phyloP scores from a whole-genome alignment of 176 grass and related monocot species.

The Oryza punctata region DNA sequence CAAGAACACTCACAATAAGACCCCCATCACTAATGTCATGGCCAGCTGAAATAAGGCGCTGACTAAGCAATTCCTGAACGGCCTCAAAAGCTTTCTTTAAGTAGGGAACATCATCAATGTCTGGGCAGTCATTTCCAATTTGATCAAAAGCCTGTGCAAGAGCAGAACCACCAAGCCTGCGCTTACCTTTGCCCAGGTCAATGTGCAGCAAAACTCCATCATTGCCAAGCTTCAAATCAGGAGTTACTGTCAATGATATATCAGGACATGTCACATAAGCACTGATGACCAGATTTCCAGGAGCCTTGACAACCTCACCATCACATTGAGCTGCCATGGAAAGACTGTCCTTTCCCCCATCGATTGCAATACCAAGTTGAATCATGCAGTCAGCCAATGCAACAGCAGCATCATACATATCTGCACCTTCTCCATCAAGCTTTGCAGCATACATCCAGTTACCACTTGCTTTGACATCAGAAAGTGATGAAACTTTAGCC shows the following conservation, averaged over 20 bases:
- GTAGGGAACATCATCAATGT: constrained; percentile 79
- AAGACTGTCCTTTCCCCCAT: constrained; percentile 94
- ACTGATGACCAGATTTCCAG: constrained; percentile 91
- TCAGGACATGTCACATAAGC: constrained; percentile 91
- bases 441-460: constrained; percentile 99
- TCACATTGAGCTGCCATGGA: constrained; percentile 87
- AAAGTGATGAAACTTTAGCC: constrained; percentile 79
- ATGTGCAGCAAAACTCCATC: constrained; percentile 80
- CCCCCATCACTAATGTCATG: constrained; percentile 96
- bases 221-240: constrained; percentile 79
- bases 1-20: constrained; percentile 73
- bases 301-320: constrained; percentile 84
- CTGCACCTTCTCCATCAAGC: constrained; percentile 85
- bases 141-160: constrained; percentile 88
- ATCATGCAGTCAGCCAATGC: constrained; percentile 87
- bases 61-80: constrained; percentile 70
- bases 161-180: constrained; percentile 74
- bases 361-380: constrained; percentile 85
- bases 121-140: constrained; percentile 84
- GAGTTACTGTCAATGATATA: constrained; percentile 89
- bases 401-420: constrained; percentile 87
- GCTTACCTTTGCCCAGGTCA: constrained; percentile 79
- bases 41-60: constrained; percentile 71
- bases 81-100: constrained; percentile 69
- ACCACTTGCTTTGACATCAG: constrained; percentile 85